Evolutionary conservation across 2,329 filamentous ascomycete genomes (phyloP).

Genomic region (Alternaria atra): DNA sequence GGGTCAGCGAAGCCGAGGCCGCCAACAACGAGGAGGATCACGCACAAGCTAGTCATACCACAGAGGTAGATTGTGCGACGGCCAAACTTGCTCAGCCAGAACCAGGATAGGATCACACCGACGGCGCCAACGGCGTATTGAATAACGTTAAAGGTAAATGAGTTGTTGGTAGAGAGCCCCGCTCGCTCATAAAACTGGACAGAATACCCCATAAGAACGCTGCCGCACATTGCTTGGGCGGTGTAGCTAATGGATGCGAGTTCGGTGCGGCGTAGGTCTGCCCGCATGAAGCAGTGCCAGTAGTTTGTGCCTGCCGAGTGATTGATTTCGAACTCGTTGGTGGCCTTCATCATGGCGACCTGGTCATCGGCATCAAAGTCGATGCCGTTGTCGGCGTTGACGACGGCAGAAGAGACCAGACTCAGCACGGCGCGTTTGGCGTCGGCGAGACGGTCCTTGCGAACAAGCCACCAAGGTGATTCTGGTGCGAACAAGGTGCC

Average conservation of each 20-base stretch:
- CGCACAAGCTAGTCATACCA: not conserved
- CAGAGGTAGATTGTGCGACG: not conserved
- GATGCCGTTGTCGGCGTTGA: too few species aligned
- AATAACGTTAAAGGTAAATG: not conserved
- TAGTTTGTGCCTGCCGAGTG: too few species aligned
- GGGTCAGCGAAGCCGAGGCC: not conserved
- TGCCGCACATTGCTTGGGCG: slow-evolving; percentile 55
- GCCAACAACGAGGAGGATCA: not conserved
- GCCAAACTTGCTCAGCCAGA: not conserved
- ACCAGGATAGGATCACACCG: not conserved
- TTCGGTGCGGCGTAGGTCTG: slow-evolving; percentile 75
- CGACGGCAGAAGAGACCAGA: too few species aligned
- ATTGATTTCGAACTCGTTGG: too few species aligned
- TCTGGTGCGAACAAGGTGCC: slow-evolving; percentile 73
- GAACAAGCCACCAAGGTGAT: slow-evolving; percentile 75
- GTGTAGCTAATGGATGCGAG: slow-evolving; percentile 62
- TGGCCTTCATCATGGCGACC: too few species aligned
- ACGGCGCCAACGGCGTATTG: not conserved
- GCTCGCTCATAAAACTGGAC: not conserved
- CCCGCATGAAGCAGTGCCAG: too few species aligned
- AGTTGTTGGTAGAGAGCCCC: not conserved
- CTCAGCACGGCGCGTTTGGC: too few species aligned
- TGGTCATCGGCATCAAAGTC: too few species aligned
- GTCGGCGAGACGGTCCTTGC: slow-evolving; percentile 66
- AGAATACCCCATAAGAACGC: slow-evolving; percentile 53